A percentile compares a stretch with the other conserved stretches of the same genome.
Evolutionary conservation across 176 grass and related monocot genomes (phyloP).

Genomic region (Oryza rufipogon): DNA sequence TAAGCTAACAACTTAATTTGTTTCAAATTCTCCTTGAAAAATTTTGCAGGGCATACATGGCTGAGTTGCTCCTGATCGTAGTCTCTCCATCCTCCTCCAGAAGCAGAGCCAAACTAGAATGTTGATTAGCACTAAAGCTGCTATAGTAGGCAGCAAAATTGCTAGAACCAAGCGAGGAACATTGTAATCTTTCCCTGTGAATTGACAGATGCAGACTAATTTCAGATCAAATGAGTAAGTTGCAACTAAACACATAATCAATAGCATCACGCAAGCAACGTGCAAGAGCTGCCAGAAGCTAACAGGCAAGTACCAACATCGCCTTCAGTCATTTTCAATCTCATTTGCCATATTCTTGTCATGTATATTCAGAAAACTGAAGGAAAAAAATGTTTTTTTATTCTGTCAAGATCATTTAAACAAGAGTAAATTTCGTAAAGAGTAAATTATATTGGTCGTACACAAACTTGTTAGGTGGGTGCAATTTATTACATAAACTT

Average conservation of each 20-base stretch:
- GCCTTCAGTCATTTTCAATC: not conserved
- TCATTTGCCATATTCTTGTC: not conserved
- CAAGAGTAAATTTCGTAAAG: no score
- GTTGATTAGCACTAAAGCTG: slow-evolving; percentile 37
- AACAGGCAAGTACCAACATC: not conserved
- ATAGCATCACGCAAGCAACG: not conserved
- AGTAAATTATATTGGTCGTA: no score
- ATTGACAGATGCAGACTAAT: not conserved
- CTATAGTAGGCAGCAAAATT: slow-evolving; percentile 33
- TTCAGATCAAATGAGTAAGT: not conserved
- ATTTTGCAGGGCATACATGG: slow-evolving; percentile 29
- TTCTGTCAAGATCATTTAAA: not conserved
- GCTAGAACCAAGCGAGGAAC: slow-evolving; percentile 31
- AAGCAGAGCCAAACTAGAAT: slow-evolving; percentile 34
- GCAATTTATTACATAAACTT: no score
- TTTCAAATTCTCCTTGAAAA: not conserved
- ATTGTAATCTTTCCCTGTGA: slow-evolving; percentile 11
- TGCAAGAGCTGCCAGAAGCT: not conserved
- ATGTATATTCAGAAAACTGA: not conserved
- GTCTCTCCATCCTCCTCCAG: not conserved
- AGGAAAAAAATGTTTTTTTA: not conserved
- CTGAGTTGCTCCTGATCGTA: not conserved
- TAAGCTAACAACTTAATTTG: not conserved
- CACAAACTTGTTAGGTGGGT: no score
- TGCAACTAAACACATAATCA: not conserved